Base-by-base conservation (phyloP, 352 stramenopile genomes). In the Phytopythium cucurbitacearum region DNA sequence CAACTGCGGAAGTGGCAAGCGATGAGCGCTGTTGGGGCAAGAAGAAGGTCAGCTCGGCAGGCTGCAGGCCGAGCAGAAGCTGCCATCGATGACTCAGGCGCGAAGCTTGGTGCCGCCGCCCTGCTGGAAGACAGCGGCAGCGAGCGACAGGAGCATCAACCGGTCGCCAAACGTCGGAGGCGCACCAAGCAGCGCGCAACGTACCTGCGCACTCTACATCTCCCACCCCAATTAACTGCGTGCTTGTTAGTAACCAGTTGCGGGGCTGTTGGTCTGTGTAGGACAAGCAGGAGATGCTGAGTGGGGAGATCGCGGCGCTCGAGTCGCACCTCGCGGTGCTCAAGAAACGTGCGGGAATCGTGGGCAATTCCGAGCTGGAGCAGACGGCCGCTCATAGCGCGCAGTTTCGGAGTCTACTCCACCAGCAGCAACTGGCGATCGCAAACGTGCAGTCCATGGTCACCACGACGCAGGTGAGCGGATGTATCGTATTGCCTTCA, bases 281-380 rank as follows among this genome's bases (percentile, higher is more conserved):
- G 53, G 65, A 76, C 40, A 60, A 78, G 21, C 60, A 67, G 36
- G 52, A 59, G 21, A 40, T 38, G 4, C 34, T 78, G 3, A 47
- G 62, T 34, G 41, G 52, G 34, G 69, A 78, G 35, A 55, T 71
- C 5, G 51, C 60, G 56, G 48, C 46, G 4, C 48, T 78, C 16
- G 59, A 78, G 59, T 63, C 57, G 40, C 65, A 73, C 50, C 63
- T 78, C 50, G 54, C 57, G 38, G 63, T 73, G 16, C 56, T 78
- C 7, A 65, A 63, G 38, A 55, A 47, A 4, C 59, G 56, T 16
- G 34, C 46, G 3, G 46, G 46, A 0, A 5, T 51, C 13, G 5
- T 5, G 35, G 34, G 13, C 13, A 34, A 32, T n/a, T 11, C 44
- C 13, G 28, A 32, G 8, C 1, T 41, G 2, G 43, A 21, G 43